Conservation (phyloP, 2,329 filamentous ascomycete species). For the Chaetomium strumarium region DNA sequence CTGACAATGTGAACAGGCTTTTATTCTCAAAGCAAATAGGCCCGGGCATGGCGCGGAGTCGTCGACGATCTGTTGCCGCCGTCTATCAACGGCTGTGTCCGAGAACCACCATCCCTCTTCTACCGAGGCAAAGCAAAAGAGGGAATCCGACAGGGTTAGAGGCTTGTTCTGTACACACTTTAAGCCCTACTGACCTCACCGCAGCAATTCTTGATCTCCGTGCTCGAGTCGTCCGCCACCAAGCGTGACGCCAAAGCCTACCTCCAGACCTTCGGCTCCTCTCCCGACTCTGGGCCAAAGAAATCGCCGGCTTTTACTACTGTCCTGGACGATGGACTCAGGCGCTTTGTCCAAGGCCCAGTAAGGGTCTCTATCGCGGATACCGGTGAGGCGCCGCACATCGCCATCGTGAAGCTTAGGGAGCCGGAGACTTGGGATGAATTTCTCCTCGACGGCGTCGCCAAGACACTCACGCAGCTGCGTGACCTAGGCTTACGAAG, state of each 20-base stretch:
- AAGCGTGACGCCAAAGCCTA: conserved; percentile 91
- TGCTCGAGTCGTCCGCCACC: conserved; percentile 82
- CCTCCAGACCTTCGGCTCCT: conserved; percentile 70
- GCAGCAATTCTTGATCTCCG: conserved; percentile 74
- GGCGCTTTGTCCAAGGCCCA: conserved; percentile 34
- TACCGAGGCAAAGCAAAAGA: conserved; percentile 40
- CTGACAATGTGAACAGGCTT: conserved; percentile 15
- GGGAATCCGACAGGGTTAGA: conserved; percentile 43
- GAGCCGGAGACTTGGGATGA: conserved; percentile 66
- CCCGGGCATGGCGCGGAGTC: neutral
- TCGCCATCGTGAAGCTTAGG: conserved; percentile 81
- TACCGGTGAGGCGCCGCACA: conserved; percentile 49
- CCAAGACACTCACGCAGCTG: conserved; percentile 77
- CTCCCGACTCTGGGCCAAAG: conserved; percentile 28
- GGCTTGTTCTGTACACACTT: neutral
- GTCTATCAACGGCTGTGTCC: conserved; percentile 12
- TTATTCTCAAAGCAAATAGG: conserved; percentile 11
- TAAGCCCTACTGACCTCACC: conserved; percentile 7
- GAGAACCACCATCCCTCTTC: conserved; percentile 34
- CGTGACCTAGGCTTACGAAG: conserved; percentile 74
- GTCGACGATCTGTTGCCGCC: neutral
- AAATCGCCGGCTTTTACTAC: conserved; percentile 29
- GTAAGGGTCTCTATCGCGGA: conserved; percentile 23
- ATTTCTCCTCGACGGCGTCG: conserved; percentile 65
- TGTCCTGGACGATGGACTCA: conserved; percentile 25